Base-by-base conservation (phyloP, 768 basidiomycete species). In the Gloeopeniophorella convolvens region DNA sequence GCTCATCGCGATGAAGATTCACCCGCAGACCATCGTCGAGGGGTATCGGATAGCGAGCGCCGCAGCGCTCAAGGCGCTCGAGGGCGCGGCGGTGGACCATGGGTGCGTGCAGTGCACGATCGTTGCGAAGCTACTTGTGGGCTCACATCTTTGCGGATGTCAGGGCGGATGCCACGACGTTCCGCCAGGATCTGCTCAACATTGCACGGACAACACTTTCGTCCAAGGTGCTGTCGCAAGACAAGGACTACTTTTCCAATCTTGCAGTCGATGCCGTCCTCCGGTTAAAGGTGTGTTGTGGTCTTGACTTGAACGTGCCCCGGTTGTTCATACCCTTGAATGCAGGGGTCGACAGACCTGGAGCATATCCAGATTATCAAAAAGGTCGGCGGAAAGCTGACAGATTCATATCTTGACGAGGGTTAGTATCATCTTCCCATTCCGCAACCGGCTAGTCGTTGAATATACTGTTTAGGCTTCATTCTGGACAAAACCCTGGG, bases 311-410 rank as follows among this genome's bases (percentile, higher is more conserved):
- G 12, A 10, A 4, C 21, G 44, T 21, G 8, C 33, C 27, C 7
- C 13, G 20, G 15, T 31, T 13, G 7, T 20, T 48, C 41, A 34
- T 24, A 16, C 16, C 36, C 27, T 33, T n/a, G 31, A 7, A 13
- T 42, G 6, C 60, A 92, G 87, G 96, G 96, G 31, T 96, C 93
- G 31, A 93, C 89, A 43, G 87, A 98, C 69, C 75, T 99, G 28
- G 95, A 99, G 59, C 93, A 97, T 66, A 97, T 99, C 58, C 95
- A 99, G 69, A 85, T 98, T 66, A 99, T 98, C 74, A 99, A 99
- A 78, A 97, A 97, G 70, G 90, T 89, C n/a, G 95, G 95, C 50
- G 95, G 95, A 43, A 99, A 97, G 72, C 76, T 99, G 60, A 95
- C 92, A 0, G 95, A 98, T 62, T 95, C 92, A 5, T 99, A 98